These are phyloP conservation scores for Erigeron philadelphicus DNA, from an alignment of 140 eudicot species.

Conservation along the genomic window DNA sequence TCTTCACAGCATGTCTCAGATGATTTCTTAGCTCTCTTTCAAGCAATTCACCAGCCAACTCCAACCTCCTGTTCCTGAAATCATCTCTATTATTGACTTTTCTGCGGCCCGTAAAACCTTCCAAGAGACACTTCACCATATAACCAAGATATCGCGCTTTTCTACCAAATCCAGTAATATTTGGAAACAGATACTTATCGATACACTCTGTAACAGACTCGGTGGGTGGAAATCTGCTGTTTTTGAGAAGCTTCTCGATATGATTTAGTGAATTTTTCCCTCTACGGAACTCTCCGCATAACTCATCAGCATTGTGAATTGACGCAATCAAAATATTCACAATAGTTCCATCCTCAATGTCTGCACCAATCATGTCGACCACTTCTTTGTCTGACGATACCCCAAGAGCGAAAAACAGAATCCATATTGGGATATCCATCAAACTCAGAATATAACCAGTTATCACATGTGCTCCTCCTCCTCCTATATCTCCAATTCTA, in stretches of 20 bases:
- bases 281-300: conserved; percentile 51
- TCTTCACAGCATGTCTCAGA: conserved; percentile 64
- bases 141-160: conserved; percentile 79
- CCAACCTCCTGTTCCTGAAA: conserved; percentile 76
- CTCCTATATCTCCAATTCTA: conserved; percentile 44
- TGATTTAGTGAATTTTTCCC: conserved; percentile 33
- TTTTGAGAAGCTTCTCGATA: conserved; percentile 34
- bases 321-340: conserved; percentile 63
- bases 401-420: conserved; percentile 80
- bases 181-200: conserved; percentile 50
- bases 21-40: conserved; percentile 69
- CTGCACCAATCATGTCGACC: conserved; percentile 56
- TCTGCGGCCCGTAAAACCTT: conserved; percentile 58
- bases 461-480: conserved; percentile 59
- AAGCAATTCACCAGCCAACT: conserved; percentile 78
- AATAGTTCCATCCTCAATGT: conserved; percentile 47
- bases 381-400: conserved; percentile 61
- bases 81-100: conserved; percentile 74
- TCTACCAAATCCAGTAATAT: conserved; percentile 40
- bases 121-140: conserved; percentile 75
- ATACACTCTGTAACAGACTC: conserved; percentile 60
- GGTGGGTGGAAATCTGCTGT: conserved; percentile 62
- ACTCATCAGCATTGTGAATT: conserved; percentile 59
- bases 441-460: conserved; percentile 41
- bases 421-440: conserved; percentile 68